Evolutionary conservation across 1,139 yeast species (phyloP).

Genomic region (Hanseniaspora gamundiae): DNA sequence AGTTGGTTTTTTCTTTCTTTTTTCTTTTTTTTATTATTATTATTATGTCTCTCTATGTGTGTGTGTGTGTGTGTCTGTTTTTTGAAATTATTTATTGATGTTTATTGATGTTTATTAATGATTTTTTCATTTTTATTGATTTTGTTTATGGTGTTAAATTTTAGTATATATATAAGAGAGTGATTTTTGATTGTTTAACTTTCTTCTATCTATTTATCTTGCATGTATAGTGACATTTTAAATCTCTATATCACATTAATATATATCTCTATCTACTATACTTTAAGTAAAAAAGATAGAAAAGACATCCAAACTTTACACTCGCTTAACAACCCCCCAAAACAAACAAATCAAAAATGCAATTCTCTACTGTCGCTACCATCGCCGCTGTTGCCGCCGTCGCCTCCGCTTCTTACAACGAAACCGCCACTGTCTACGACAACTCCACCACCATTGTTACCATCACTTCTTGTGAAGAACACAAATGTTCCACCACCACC

Average conservation of each 20-base stretch:
- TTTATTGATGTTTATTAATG: not conserved
- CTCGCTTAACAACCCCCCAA: not conserved
- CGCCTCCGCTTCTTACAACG: constrained; percentile 24
- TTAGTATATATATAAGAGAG: not conserved
- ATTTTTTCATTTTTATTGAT: not conserved
- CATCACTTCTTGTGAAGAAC: constrained; percentile 35
- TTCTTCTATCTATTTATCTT: not conserved
- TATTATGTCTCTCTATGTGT: too few species aligned
- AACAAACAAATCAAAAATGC: constrained; percentile 18
- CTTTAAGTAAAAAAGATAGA: not conserved
- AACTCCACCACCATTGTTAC: constrained; percentile 32
- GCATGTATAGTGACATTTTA: not conserved
- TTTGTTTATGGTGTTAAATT: not conserved
- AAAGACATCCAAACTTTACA: not conserved
- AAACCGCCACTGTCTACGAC: constrained; percentile 27
- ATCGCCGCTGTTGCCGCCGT: constrained; percentile 26
- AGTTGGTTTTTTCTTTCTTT: too few species aligned
- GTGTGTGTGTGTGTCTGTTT: too few species aligned
- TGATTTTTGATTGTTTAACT: not conserved
- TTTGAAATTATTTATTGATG: not conserved
- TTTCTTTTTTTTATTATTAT: not conserved
- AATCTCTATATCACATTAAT: not conserved
- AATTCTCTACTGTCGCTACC: constrained; percentile 26
- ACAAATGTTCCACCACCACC: constrained; percentile 23
- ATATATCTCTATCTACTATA: not conserved